Conservation (phyloP, 164 flowering plant genomes). For the Berberis thunbergii region DNA sequence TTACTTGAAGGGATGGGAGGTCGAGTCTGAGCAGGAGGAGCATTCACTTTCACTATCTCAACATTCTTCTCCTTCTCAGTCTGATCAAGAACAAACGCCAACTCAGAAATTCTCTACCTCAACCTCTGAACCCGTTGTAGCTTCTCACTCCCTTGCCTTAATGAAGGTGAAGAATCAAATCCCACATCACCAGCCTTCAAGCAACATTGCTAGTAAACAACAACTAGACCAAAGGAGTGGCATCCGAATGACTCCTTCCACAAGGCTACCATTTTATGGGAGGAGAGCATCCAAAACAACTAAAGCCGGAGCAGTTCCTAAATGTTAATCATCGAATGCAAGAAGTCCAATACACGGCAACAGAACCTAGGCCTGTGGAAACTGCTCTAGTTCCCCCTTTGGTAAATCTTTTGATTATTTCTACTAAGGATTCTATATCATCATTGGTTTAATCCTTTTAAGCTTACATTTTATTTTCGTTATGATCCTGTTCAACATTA, state of each 20-base stretch:
- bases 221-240: neutral
- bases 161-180: slow-evolving; percentile 22
- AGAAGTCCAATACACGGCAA: slow-evolving; percentile 13
- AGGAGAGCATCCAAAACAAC: slow-evolving; percentile 23
- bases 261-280: slow-evolving; percentile 19
- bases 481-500: slow-evolving; percentile 6
- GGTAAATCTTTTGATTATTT: slow-evolving; percentile 25
- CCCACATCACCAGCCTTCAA: neutral
- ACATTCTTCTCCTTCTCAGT: slow-evolving; percentile 74
- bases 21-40: slow-evolving; percentile 67
- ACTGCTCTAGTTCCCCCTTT: slow-evolving; percentile 23
- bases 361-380: slow-evolving; percentile 23
- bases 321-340: slow-evolving; percentile 18
- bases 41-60: slow-evolving; percentile 76
- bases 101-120: slow-evolving; percentile 11
- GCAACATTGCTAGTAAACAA: slow-evolving; percentile 9
- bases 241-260: neutral
- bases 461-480: neutral
- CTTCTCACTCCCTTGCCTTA: slow-evolving; percentile 25
- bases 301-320: slow-evolving; percentile 22
- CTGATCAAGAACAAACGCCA: slow-evolving; percentile 75
- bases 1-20: slow-evolving; percentile 31
- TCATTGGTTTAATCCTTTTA: neutral
- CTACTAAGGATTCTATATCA: neutral
- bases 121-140: slow-evolving; percentile 8